Evolutionary conservation across 495 filamentous ascomycete species (phyloP).

Genomic region (Penicillium bialowiezense): DNA sequence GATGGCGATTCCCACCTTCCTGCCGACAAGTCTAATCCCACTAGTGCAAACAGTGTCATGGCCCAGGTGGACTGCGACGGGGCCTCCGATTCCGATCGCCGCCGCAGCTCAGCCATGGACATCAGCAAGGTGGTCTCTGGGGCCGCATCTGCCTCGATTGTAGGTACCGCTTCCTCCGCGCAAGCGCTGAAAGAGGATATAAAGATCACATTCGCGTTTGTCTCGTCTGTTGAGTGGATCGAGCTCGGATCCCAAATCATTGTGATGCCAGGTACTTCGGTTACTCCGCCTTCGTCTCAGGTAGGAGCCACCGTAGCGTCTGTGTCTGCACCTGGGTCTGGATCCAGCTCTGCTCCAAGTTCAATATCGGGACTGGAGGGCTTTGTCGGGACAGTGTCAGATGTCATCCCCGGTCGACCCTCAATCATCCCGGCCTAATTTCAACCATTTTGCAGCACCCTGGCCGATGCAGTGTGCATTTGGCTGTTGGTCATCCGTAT

Average conservation of each 20-base stretch:
- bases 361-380: constrained; percentile 43
- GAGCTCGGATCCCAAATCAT: constrained; percentile 77
- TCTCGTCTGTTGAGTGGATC: constrained; percentile 78
- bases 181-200: constrained; percentile 36
- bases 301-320: constrained; percentile 25
- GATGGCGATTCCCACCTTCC: constrained; percentile 51
- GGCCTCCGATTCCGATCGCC: not conserved
- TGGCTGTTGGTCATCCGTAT: too few relatives aligned
- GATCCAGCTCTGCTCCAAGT: not conserved
- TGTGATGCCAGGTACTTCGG: constrained; percentile 63
- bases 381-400: constrained; percentile 45
- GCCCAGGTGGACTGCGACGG: not conserved
- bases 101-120: constrained; percentile 16
- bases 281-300: constrained; percentile 22
- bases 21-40: constrained; percentile 15
- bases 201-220: constrained; percentile 71
- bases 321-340: constrained; percentile 16
- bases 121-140: constrained; percentile 25
- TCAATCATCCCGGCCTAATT: constrained; percentile 7
- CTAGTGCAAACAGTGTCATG: not conserved
- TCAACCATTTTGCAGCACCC: too few relatives aligned
- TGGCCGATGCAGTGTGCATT: not conserved
- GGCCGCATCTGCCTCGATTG: not conserved
- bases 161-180: constrained; percentile 15
- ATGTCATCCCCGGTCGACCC: constrained; percentile 29